Percentiles rank a stretch among this genome's conserved stretches.
Evolutionary conservation across 2,329 filamentous ascomycete genomes (phyloP).

Genomic region (Fusarium nurragi): DNA sequence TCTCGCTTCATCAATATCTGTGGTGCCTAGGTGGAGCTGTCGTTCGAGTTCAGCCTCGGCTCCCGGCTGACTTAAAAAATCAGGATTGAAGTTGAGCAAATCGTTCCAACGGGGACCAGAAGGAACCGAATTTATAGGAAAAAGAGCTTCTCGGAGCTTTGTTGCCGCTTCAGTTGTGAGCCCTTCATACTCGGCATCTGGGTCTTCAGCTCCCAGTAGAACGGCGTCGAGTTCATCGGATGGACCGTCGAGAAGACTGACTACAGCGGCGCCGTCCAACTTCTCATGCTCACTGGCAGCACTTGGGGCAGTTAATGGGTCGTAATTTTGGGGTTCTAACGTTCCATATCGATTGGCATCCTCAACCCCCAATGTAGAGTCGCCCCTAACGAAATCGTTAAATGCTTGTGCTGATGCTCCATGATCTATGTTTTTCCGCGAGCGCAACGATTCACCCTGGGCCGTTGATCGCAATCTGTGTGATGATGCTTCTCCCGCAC

Average conservation of each 20-base stretch:
- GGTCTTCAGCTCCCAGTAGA: constrained; percentile 32
- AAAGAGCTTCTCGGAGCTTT: constrained; percentile 53
- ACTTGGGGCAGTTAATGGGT: background rate
- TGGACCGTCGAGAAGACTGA: constrained; percentile 49
- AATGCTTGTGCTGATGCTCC: constrained; percentile 48
- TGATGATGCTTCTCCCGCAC: constrained; percentile 37
- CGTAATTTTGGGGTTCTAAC: background rate
- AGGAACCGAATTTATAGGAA: constrained; percentile 37
- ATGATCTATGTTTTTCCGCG: constrained; percentile 31
- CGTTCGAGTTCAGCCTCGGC: constrained; percentile 29
- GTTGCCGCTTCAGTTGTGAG: constrained; percentile 45
- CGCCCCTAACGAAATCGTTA: constrained; percentile 39
- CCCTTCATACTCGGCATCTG: constrained; percentile 38
- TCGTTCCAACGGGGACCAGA: constrained; percentile 52
- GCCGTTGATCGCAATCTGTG: constrained; percentile 28
- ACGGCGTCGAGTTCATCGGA: constrained; percentile 33
- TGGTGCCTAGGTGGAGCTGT: constrained; percentile 51
- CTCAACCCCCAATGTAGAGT: constrained; percentile 20
- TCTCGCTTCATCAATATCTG: constrained; percentile 52
- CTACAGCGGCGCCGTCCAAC: constrained; percentile 53
- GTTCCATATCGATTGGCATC: background rate
- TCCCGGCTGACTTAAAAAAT: constrained; percentile 48
- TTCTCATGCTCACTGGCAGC: constrained; percentile 40
- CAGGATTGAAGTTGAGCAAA: constrained; percentile 62
- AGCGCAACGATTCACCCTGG: constrained; percentile 27